These are phyloP conservation scores for Geotrichum reessii DNA, from an alignment of 1,139 yeast species.

Conservation along the genomic window DNA sequence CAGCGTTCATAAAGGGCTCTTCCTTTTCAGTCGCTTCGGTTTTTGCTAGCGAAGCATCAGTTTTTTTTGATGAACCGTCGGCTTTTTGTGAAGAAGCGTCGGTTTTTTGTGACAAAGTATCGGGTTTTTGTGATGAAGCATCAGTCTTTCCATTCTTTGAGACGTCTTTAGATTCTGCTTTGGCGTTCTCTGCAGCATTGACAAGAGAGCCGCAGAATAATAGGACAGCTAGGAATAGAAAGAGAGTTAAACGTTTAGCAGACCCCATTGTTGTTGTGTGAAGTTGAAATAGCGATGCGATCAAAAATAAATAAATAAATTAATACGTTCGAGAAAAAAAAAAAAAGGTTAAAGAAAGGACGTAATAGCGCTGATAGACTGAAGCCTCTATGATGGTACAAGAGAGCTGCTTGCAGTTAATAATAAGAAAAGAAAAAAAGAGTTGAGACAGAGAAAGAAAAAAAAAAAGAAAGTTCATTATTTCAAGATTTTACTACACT, in stretches of 20 bases:
- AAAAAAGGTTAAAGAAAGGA: not conserved
- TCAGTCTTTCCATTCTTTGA: not conserved
- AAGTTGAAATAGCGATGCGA: not conserved
- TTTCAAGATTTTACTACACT: not conserved
- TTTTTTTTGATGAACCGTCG: not conserved
- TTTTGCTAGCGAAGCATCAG: not conserved
- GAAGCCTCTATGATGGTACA: too few relatives aligned
- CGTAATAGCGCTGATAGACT: not conserved
- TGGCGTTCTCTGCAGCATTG: not conserved
- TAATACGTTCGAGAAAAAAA: too few relatives aligned
- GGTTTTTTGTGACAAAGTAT: not conserved
- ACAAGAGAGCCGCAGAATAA: not conserved
- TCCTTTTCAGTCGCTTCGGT: not conserved
- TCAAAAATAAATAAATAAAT: not conserved
- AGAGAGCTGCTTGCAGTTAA: not conserved
- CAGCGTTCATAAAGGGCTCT: constrained; percentile 12
- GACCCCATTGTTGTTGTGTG: not conserved
- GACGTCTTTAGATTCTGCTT: not conserved
- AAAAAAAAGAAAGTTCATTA: not conserved
- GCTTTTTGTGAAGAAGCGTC: not conserved
- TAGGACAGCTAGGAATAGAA: not conserved
- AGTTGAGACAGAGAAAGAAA: not conserved
- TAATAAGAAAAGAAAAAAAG: not conserved
- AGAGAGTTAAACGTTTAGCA: not conserved
- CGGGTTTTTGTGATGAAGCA: not conserved